Percentiles rank a stretch among this genome's conserved stretches.
Conservation (phyloP, 495 filamentous ascomycete genomes). For the Baudoinia panamericana region DNA sequence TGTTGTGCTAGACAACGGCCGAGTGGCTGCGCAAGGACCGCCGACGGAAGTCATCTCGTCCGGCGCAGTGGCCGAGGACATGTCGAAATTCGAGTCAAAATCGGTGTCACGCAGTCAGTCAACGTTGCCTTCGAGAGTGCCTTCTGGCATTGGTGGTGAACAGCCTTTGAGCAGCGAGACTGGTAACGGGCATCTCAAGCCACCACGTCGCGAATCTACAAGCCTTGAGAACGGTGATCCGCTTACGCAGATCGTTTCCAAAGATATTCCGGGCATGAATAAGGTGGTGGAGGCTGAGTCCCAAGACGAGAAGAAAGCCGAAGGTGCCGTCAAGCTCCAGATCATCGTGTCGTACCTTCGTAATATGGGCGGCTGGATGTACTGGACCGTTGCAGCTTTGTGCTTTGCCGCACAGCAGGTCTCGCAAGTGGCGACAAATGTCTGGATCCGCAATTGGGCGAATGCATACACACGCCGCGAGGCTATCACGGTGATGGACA, state of each 20-base stretch:
- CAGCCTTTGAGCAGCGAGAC: neutral
- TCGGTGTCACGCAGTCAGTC: slow-evolving; percentile 32
- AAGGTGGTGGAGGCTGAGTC: slow-evolving; percentile 33
- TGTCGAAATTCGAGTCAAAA: slow-evolving; percentile 47
- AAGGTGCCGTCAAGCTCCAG: slow-evolving; percentile 71
- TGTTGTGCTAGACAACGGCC: slow-evolving; percentile 78
- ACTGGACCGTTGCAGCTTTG: slow-evolving; percentile 62
- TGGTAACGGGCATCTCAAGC: slow-evolving; percentile 18
- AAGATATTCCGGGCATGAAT: slow-evolving; percentile 28
- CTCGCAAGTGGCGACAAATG: slow-evolving; percentile 66
- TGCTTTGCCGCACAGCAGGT: slow-evolving; percentile 74
- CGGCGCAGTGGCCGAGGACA: slow-evolving; percentile 74
- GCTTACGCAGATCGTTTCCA: slow-evolving; percentile 22
- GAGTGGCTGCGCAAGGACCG: slow-evolving; percentile 59
- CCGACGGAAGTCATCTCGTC: slow-evolving; percentile 65
- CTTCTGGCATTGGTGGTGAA: slow-evolving; percentile 36
- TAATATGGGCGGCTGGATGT: slow-evolving; percentile 91
- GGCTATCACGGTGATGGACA: slow-evolving; percentile 22
- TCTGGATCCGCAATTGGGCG: slow-evolving; percentile 92
- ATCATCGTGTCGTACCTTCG: slow-evolving; percentile 73
- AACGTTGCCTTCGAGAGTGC: slow-evolving; percentile 43
- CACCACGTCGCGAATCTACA: slow-evolving; percentile 27
- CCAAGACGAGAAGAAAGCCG: slow-evolving; percentile 58
- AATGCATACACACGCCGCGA: slow-evolving; percentile 40
- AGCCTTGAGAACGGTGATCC: slow-evolving; percentile 24